phyloP scores from a whole-genome alignment of 2,329 filamentous ascomycete genomes.

The Epichloe bromicola region DNA sequence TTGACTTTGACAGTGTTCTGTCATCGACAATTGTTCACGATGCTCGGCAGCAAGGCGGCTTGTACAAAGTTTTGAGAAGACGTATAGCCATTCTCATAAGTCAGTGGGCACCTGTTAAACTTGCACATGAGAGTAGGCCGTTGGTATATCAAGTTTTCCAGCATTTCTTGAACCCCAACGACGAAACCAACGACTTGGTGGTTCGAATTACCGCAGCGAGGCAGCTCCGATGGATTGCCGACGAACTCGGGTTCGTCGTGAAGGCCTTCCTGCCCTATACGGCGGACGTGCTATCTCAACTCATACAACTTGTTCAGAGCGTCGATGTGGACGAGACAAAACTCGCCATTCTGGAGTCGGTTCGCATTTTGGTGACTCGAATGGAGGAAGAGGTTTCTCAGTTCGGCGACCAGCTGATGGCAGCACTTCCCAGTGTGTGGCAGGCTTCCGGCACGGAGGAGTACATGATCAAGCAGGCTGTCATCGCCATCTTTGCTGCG shows the following conservation, averaged over 20 bases:
- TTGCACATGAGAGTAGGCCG: slow-evolving; percentile 53
- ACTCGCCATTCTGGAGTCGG: slow-evolving; percentile 77
- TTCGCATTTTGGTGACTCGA: slow-evolving; percentile 66
- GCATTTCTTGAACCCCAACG: slow-evolving; percentile 66
- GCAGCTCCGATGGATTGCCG: slow-evolving; percentile 65
- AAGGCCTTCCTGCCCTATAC: slow-evolving; percentile 68
- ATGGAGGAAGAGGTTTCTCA: slow-evolving; percentile 59
- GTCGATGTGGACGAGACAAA: slow-evolving; percentile 80
- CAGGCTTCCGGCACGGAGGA: slow-evolving; percentile 66
- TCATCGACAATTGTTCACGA: slow-evolving; percentile 64
- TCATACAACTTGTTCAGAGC: slow-evolving; percentile 68
- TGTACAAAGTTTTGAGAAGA: slow-evolving; percentile 72
- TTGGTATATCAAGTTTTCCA: slow-evolving; percentile 82
- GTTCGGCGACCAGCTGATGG: slow-evolving; percentile 70
- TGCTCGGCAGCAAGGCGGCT: slow-evolving; percentile 47
- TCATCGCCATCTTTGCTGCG: slow-evolving; percentile 72
- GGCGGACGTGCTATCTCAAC: slow-evolving; percentile 53
- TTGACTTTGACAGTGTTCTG: slow-evolving; percentile 78
- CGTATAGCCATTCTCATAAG: slow-evolving; percentile 80
- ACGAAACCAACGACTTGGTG: slow-evolving; percentile 76
- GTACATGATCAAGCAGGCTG: slow-evolving; percentile 86
- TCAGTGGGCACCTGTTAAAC: slow-evolving; percentile 75
- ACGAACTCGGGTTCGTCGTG: slow-evolving; percentile 72
- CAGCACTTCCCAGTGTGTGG: slow-evolving; percentile 72
- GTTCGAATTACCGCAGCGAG: slow-evolving; percentile 84